Evolutionary conservation across 139 green algal genomes (phyloP).

Genomic region (Volvox reticuliferus): DNA sequence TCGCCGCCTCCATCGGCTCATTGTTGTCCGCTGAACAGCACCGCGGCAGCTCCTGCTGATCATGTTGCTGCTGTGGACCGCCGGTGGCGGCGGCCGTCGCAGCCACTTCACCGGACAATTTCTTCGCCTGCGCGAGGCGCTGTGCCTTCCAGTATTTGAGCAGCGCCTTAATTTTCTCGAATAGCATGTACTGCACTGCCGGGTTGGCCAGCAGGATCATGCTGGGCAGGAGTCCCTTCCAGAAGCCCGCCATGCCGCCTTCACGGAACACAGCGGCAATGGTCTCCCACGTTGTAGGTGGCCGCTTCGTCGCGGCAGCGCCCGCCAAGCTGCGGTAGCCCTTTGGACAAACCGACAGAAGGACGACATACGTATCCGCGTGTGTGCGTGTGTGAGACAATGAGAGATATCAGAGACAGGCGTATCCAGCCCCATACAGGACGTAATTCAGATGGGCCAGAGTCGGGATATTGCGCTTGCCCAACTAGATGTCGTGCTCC

Average conservation of each 20-base stretch:
- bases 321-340: slow-evolving; percentile 26
- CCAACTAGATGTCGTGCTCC: no score
- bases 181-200: slow-evolving; percentile 87
- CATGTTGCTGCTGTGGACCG: background rate
- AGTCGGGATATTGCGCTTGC: no score
- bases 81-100: background rate
- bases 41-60: background rate
- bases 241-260: slow-evolving; percentile 59
- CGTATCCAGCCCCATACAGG: no score
- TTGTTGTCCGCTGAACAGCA: slow-evolving; percentile 1
- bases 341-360: background rate
- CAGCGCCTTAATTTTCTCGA: slow-evolving; percentile 79
- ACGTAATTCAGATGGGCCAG: no score
- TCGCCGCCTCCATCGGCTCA: slow-evolving; percentile 1
- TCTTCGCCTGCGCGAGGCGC: background rate
- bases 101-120: background rate
- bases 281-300: slow-evolving; percentile 29
- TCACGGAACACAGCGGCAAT: slow-evolving; percentile 57
- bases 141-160: slow-evolving; percentile 49
- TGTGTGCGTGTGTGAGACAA: no score
- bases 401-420: no score
- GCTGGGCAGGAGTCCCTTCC: slow-evolving; percentile 82
- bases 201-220: slow-evolving; percentile 94
- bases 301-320: background rate
- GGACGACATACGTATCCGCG: no score